Evolutionary conservation across 192 early-diverging fungal species (phyloP), one percentile per base, ranked within the genome.

Genomic region (Lobosporangium transversale): DNA sequence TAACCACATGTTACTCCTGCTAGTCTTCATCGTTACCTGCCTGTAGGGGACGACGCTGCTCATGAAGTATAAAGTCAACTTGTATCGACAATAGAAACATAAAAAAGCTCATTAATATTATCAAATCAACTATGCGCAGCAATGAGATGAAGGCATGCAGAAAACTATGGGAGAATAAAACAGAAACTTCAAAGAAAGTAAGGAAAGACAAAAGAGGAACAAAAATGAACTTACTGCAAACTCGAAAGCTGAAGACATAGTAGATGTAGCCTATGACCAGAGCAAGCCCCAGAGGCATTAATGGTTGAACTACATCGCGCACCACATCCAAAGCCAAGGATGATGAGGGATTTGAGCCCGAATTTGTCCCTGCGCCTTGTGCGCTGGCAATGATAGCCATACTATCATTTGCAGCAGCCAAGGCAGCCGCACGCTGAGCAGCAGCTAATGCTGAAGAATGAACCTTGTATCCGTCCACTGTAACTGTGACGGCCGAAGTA

Each of bases 21-120:
- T n/a, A n/a, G n/a, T n/a, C n/a, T n/a, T n/a, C n/a, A n/a, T 27
- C n/a, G 45, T 10, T 74, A 74, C 70, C 47, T 65, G 70, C 70
- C 53, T 64, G 70, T 1, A 58, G 29, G 15, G 54, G 26, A 30
- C 42, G 36, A 40, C 65, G 56, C 29, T 40, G 54, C 14, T 10
- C 15, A 15, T 49, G 44, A 3, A 65, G 70, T 12, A 74, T 65
- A 26, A 65, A 65, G 8, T 44, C 56, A 14, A 74, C 70, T 74
- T 20, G 35, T 15, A 40, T 30, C 32, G n/a, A 40, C 37, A 26
- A 30, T 27, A 14, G 12, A 12, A 12, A 59, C 29, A 36, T 35
- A 24, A 48, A 60, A 18, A 35, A 33, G n/a, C n/a, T n/a, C n/a
- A n/a, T n/a, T n/a, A n/a, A n/a, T n/a, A n/a, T n/a, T n/a, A n/a